These are phyloP conservation scores for Picea glauca DNA, from an alignment of 75 land plant genomes.

Conservation along the genomic window DNA sequence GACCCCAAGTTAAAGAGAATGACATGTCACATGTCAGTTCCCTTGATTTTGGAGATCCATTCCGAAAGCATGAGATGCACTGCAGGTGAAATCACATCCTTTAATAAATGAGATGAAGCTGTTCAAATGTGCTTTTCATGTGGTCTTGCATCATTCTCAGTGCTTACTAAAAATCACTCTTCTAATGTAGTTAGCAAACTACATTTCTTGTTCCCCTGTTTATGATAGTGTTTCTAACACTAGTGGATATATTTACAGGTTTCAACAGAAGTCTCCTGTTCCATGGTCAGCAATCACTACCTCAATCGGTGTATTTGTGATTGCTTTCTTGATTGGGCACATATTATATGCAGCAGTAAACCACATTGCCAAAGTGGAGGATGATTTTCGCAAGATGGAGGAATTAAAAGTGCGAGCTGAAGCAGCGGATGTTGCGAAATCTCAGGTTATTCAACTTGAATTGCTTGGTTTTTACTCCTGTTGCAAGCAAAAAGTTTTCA, in stretches of 20 bases:
- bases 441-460: conserved; percentile 51
- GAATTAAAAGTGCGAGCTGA: conserved; percentile 79
- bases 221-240: background rate
- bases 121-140: background rate
- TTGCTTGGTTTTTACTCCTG: background rate
- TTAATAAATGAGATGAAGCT: too few species aligned
- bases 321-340: conserved; percentile 60
- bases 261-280: conserved; percentile 41
- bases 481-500: background rate
- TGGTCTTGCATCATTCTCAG: background rate
- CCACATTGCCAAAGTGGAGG: conserved; percentile 77
- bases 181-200: too few species aligned
- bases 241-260: conserved; percentile 36
- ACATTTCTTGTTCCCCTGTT: background rate
- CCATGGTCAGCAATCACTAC: conserved; percentile 65
- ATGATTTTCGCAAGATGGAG: conserved; percentile 77
- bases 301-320: conserved; percentile 51
- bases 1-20: conserved; percentile 40
- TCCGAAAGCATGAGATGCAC: conserved; percentile 80
- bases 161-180: too few species aligned
- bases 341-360: conserved; percentile 64
- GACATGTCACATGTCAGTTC: conserved; percentile 48
- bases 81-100: conserved; percentile 61
- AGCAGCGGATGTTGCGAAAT: conserved; percentile 91
- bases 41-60: conserved; percentile 96